Base-by-base conservation (phyloP, 164 flowering plant genomes). In the Taxillus chinensis region DNA sequence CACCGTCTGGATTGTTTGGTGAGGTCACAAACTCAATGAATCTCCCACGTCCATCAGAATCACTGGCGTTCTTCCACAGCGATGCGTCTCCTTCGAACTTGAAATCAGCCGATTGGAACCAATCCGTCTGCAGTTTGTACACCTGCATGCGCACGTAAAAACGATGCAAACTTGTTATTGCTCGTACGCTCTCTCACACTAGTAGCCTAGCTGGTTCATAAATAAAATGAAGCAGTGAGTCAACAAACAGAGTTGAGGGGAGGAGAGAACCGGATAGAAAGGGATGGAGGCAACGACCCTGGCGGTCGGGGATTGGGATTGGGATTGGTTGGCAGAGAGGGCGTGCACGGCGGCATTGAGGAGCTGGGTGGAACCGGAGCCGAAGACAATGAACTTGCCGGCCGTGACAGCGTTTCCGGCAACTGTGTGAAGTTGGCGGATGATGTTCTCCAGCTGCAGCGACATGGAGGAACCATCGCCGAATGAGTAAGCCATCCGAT, bases 1-100 rank as follows among this genome's bases (percentile, higher is more conserved):
- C 56, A 3, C 85, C 85, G 68, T 90, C 91, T 0, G 92, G 95
- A 69, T 90, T 90, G 71, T 86, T 86, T 3, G 95, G 97, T 3
- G 97, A 78, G 41, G 89, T 83, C 15, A 90, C 90, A 65, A 90
- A 73, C 75, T 87, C 92, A 7, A 90, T 74, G 55, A 73, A 57
- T 15, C 70, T 68, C 2, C 10, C 17, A 0, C 57, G 41, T 5
- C 48, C 10, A 65, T 74, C 61, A 37, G 81, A 55, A 27, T 27
- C 38, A 43, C 46, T 9, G 51, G 2, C 51, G 64, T 78, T 80
- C 57, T 62, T 74, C 81, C 76, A 77, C 14, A 64, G 10, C 38
- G 72, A 61, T 7, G 85, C 48, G 39, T 84, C 86, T 64, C 89
- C 89, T 61, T 66, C 53, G 59, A 74, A 86, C 59, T 69, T 63